Evolutionary conservation across 1,284 basidiomycete species (phyloP).

Genomic region (Exsudoporus floridanus): DNA sequence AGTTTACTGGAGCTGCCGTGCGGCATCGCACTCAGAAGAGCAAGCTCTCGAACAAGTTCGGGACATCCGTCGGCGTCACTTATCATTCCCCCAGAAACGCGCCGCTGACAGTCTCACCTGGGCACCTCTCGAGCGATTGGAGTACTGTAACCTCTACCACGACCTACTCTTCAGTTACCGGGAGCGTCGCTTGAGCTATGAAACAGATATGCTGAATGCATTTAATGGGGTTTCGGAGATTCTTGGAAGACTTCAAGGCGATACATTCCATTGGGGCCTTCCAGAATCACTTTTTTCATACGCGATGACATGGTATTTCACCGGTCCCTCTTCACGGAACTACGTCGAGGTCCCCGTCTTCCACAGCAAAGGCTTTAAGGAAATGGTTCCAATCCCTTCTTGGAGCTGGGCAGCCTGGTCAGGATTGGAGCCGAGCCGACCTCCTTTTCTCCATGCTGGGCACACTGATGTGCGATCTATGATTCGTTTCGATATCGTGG

Average conservation of each 20-base stretch:
- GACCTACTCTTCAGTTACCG: slow-evolving; percentile 11
- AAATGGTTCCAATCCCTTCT: slow-evolving; percentile 13
- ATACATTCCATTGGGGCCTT: no score
- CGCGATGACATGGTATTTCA: slow-evolving; percentile 12
- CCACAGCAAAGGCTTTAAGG: not conserved
- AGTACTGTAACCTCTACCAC: slow-evolving; percentile 1
- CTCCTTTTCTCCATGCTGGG: not conserved
- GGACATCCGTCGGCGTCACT: not conserved
- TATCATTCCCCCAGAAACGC: slow-evolving; percentile 3
- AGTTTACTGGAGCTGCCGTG: slow-evolving; percentile 22
- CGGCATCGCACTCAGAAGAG: slow-evolving; percentile 16
- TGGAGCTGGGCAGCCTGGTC: slow-evolving; percentile 26
- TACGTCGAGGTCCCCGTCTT: slow-evolving; percentile 8
- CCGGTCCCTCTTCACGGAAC: slow-evolving; percentile 7
- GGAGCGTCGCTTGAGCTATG: slow-evolving; percentile 11
- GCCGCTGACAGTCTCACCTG: not conserved
- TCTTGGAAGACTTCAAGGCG: no score
- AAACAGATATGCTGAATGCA: slow-evolving; percentile 24
- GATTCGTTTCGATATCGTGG: slow-evolving; percentile 13
- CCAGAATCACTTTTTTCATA: slow-evolving; percentile 17
- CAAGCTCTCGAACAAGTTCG: slow-evolving; percentile 6
- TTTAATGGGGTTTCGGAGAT: no score
- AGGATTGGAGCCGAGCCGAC: not conserved
- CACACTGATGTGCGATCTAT: not conserved
- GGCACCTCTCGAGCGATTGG: not conserved